These are phyloP conservation scores for Paulownia fortunei DNA, from an alignment of 257 asterid species.

Conservation along the genomic window DNA sequence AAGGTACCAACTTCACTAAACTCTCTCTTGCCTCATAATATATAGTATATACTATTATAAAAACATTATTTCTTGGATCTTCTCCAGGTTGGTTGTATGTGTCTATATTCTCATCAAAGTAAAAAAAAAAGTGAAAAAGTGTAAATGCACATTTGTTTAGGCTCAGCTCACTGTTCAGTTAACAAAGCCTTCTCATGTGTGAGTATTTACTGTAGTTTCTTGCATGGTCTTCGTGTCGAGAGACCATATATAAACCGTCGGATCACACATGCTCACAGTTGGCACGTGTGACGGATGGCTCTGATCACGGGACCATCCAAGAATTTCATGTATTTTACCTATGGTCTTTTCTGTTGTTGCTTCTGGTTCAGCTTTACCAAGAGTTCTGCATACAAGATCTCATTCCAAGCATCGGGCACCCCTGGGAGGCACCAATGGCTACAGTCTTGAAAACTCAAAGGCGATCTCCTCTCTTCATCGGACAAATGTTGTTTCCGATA, in stretches of 20 bases:
- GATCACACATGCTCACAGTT: no score
- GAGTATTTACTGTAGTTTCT: no score
- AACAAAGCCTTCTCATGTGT: no score
- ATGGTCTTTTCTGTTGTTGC: conserved; percentile 32
- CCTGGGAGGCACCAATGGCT: conserved; percentile 93
- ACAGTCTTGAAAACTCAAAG: conserved; percentile 60
- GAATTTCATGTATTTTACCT: conserved; percentile 18
- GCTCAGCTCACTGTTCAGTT: no score
- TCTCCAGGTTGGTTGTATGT: conserved; percentile 34
- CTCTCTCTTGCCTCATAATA: not conserved
- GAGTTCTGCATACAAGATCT: conserved; percentile 62
- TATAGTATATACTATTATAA: conserved; percentile 21
- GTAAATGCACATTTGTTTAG: conserved; percentile 47
- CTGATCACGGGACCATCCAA: not conserved
- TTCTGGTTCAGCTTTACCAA: conserved; percentile 44
- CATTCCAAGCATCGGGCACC: conserved; percentile 81
- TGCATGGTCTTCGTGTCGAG: no score
- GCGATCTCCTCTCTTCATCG: conserved; percentile 45
- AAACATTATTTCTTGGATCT: conserved; percentile 38
- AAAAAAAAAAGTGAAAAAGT: conserved; percentile 8
- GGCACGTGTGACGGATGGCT: not conserved
- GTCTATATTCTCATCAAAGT: conserved; percentile 22
- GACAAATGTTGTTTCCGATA: conserved; percentile 50
- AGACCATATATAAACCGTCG: no score
- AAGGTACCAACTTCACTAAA: not conserved